These are phyloP conservation scores for Aspergillus steynii DNA, from an alignment of 495 filamentous ascomycete genomes.

Conservation along the genomic window DNA sequence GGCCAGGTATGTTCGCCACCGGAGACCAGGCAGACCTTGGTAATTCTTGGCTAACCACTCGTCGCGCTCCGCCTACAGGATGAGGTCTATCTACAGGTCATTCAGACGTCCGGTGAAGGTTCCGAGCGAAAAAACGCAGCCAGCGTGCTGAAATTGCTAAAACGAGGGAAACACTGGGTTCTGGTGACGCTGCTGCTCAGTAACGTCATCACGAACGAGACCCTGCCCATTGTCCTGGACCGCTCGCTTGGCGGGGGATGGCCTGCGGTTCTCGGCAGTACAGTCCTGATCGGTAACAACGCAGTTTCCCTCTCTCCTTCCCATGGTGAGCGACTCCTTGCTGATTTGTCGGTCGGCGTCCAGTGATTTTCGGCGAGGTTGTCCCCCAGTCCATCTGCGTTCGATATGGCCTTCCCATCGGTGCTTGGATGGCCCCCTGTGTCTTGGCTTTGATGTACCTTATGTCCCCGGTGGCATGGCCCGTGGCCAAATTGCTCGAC, in stretches of 20 bases:
- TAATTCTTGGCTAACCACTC: neutral
- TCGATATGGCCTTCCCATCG: conserved; percentile 94
- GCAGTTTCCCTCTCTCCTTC: neutral
- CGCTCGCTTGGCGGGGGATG: conserved; percentile 91
- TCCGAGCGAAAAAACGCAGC: conserved; percentile 78
- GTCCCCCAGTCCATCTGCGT: conserved; percentile 96
- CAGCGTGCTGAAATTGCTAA: conserved; percentile 75
- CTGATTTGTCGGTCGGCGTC: neutral
- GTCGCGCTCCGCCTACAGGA: conserved; percentile 54
- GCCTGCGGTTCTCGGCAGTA: conserved; percentile 90
- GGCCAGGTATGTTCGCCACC: conserved; percentile 38
- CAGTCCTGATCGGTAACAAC: conserved; percentile 81
- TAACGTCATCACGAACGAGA: conserved; percentile 98
- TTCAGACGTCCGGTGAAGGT: conserved; percentile 79
- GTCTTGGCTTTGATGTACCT: conserved; percentile 91
- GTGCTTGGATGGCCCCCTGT: conserved; percentile 88
- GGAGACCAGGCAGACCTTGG: neutral
- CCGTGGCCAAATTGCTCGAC: conserved; percentile 87
- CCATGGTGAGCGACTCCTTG: neutral
- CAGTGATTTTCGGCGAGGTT: conserved; percentile 97
- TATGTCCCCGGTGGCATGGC: conserved; percentile 83
- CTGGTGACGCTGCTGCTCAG: conserved; percentile 89
- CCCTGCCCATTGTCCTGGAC: conserved; percentile 92
- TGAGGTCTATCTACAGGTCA: conserved; percentile 95
- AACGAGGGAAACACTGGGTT: conserved; percentile 98